Evolutionary conservation across 768 basidiomycete species (phyloP).

Genomic region (Aureoboletus auriporus): DNA sequence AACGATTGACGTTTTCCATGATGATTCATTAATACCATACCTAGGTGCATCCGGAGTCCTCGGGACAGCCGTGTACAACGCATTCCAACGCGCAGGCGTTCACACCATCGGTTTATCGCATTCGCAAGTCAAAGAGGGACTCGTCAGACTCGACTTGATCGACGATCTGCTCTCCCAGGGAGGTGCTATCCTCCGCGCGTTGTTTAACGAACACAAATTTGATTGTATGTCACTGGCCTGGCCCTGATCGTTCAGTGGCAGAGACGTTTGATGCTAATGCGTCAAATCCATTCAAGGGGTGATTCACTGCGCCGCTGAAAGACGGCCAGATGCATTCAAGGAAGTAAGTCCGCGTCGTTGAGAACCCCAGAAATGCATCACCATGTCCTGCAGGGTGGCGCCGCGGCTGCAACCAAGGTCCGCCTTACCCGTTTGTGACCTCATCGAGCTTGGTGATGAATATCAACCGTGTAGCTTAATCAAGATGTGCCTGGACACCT

Average conservation of each 20-base stretch:
- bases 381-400: conserved; percentile 41
- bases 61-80: conserved; percentile 70
- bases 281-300: conserved; percentile 50
- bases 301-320: conserved; percentile 93
- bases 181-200: conserved; percentile 42
- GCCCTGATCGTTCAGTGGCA: not conserved
- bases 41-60: conserved; percentile 90
- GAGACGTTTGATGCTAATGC: conserved; percentile 1
- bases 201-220: conserved; percentile 58
- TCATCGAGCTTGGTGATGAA: not conserved
- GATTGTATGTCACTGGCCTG: conserved; percentile 51
- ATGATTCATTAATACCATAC: conserved; percentile 9
- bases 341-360: conserved; percentile 47
- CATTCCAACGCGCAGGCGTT: conserved; percentile 47
- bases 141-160: conserved; percentile 64
- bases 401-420: conserved; percentile 62
- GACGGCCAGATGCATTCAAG: conserved; percentile 90
- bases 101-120: conserved; percentile 69
- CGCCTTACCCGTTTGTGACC: conserved; percentile 8
- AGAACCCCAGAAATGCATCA: no score
- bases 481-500: conserved; percentile 70
- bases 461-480: conserved; percentile 58
- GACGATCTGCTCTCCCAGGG: conserved; percentile 34
- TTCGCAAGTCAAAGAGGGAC: conserved; percentile 55
- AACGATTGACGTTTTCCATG: not conserved